These are phyloP conservation scores for Trichoderma harzianum DNA, from an alignment of 2,329 filamentous ascomycete species.

Conservation along the genomic window DNA sequence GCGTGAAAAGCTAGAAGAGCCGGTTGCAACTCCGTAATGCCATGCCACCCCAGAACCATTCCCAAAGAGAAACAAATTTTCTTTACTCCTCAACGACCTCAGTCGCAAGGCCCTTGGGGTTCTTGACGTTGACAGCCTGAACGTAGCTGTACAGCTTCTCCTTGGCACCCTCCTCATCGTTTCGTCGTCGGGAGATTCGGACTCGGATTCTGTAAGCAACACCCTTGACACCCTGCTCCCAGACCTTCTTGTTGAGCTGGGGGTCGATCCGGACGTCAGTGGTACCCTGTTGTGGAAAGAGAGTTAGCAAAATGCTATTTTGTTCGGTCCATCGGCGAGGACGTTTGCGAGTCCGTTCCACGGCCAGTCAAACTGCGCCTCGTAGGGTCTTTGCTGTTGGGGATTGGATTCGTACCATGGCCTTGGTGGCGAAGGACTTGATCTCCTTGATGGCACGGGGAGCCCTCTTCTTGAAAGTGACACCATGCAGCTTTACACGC, in stretches of 20 bases:
- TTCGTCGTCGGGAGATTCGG: conserved; percentile 98
- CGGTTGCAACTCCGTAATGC: conserved; percentile 47
- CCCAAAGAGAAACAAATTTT: conserved; percentile 38
- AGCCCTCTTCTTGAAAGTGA: conserved; percentile 99
- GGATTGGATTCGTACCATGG: conserved; percentile 73
- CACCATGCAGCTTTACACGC: conserved; percentile 77
- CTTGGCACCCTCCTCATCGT: conserved; percentile 99
- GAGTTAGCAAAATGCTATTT: conserved; percentile 22
- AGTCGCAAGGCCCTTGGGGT: conserved; percentile 95
- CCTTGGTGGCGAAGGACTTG: conserved; percentile 84
- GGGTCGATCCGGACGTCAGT: conserved; percentile 96
- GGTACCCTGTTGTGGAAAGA: conserved; percentile 66
- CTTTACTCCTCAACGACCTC: conserved; percentile 75
- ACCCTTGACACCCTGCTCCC: conserved; percentile 98
- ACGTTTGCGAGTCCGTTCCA: neutral
- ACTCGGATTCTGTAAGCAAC: conserved; percentile 96
- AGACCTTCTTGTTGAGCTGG: conserved; percentile 99
- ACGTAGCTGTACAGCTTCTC: conserved; percentile 99
- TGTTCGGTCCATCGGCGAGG: neutral
- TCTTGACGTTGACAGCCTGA: conserved; percentile 99
- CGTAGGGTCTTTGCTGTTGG: neutral
- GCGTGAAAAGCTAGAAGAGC: conserved; percentile 44
- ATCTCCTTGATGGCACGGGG: conserved; percentile 99
- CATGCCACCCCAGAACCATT: conserved; percentile 43
- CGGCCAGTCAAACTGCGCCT: conserved; percentile 2